phyloP scores from a whole-genome alignment of 2,329 filamentous ascomycete genomes.

The Ramularia endophylla region DNA sequence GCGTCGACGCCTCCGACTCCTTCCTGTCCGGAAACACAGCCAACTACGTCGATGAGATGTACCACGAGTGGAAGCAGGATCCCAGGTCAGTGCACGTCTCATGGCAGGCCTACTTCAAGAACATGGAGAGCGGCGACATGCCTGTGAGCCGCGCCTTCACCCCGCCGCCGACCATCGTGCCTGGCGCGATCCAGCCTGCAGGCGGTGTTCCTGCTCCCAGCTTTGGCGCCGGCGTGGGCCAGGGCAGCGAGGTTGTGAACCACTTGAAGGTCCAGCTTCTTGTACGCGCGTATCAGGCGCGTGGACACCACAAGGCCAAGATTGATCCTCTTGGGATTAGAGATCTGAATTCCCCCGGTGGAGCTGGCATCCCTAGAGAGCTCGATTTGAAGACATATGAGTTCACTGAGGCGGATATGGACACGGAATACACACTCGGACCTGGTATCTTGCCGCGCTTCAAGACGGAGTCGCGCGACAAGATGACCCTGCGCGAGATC shows the following conservation, averaged over 20 bases:
- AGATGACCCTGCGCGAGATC: slow-evolving; percentile 96
- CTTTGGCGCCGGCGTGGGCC: slow-evolving; percentile 61
- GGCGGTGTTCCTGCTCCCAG: slow-evolving; percentile 70
- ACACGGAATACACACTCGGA: slow-evolving; percentile 84
- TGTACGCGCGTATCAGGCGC: slow-evolving; percentile 94
- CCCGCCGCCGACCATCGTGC: slow-evolving; percentile 86
- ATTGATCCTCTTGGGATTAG: slow-evolving; percentile 95
- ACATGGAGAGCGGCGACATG: slow-evolving; percentile 98
- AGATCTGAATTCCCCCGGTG: slow-evolving; percentile 48
- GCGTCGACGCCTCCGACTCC: slow-evolving; percentile 82
- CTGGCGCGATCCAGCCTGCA: slow-evolving; percentile 53
- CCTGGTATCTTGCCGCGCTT: slow-evolving; percentile 94
- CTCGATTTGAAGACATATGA: slow-evolving; percentile 89
- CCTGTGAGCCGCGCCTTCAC: slow-evolving; percentile 96
- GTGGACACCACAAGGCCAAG: slow-evolving; percentile 96
- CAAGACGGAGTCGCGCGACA: slow-evolving; percentile 78
- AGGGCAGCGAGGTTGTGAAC: slow-evolving; percentile 81
- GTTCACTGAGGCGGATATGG: slow-evolving; percentile 90
- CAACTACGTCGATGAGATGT: slow-evolving; percentile 99
- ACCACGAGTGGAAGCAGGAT: slow-evolving; percentile 93
- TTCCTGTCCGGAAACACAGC: slow-evolving; percentile 96
- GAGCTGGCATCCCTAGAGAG: slow-evolving; percentile 61
- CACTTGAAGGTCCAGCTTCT: slow-evolving; percentile 98
- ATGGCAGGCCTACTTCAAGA: slow-evolving; percentile 99
- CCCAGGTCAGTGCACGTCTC: slow-evolving; percentile 92